A percentile compares a stretch with the other conserved stretches of the same genome.
Evolutionary conservation across 192 early-diverging fungal species (phyloP).

Genomic region (Coemansia sp.): DNA sequence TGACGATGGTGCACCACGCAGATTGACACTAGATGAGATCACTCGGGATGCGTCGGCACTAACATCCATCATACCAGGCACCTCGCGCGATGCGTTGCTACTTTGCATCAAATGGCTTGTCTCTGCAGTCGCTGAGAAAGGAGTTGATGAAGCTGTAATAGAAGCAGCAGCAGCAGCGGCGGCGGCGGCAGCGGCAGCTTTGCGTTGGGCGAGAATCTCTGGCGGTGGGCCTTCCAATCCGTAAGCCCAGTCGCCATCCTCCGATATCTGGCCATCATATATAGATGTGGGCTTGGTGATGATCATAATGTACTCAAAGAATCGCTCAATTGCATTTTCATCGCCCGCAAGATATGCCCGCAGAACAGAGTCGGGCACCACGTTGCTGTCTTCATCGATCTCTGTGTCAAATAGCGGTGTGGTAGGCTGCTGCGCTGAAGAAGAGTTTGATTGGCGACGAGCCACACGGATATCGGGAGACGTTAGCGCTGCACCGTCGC

Average conservation of each 20-base stretch:
- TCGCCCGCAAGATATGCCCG: constrained; percentile 46
- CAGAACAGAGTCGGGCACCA: constrained; percentile 45
- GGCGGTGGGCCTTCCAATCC: constrained; percentile 43
- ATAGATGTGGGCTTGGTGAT: constrained; percentile 36
- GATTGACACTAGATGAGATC: constrained; percentile 1
- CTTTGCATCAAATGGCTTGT: background rate
- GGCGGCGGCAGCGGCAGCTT: background rate
- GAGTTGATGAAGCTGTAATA: no score
- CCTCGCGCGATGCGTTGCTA: constrained; percentile 14
- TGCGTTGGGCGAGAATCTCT: constrained; percentile 17
- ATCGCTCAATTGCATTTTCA: constrained; percentile 40
- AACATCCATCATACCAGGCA: constrained; percentile 33
- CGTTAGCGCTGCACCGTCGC: constrained; percentile 42
- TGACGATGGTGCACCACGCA: background rate
- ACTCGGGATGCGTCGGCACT: constrained; percentile 27
- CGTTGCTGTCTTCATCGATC: constrained; percentile 28
- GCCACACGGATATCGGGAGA: constrained; percentile 16
- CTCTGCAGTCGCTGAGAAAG: no score
- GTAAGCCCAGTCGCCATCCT: constrained; percentile 49
- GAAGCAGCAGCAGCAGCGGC: background rate
- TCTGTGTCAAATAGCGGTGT: constrained; percentile 28
- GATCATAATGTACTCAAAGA: constrained; percentile 46
- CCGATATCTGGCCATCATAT: constrained; percentile 30
- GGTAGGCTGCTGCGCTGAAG: constrained; percentile 2
- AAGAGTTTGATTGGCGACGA: constrained; percentile 13